Conservation (phyloP, 495 filamentous ascomycete genomes). For the Trichoderma gamsii region DNA sequence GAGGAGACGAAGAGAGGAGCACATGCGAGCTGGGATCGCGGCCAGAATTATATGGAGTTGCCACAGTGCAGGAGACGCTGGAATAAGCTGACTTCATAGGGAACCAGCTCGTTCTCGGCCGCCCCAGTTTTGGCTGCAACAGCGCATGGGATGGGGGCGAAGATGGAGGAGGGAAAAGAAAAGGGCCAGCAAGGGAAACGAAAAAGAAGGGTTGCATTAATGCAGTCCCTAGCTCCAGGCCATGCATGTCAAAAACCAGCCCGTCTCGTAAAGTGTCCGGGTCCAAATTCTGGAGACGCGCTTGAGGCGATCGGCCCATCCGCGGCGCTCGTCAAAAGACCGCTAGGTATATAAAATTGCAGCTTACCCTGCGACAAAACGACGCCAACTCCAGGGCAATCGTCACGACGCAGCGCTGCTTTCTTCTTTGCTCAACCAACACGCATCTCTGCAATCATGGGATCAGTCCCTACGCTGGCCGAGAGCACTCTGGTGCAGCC, state of each 20-base stretch:
- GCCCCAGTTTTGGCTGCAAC: slow-evolving; percentile 8
- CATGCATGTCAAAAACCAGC: background rate
- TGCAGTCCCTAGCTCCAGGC: background rate
- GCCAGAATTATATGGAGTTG: background rate
- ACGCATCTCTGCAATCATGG: background rate
- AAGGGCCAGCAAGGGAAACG: background rate
- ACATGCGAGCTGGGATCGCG: background rate
- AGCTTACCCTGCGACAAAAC: background rate
- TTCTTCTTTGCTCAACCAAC: background rate
- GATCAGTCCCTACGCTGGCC: background rate
- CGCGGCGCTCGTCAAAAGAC: background rate
- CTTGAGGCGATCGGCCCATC: background rate
- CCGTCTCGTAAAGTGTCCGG: background rate
- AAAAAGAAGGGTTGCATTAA: slow-evolving; percentile 4
- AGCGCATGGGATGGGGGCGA: background rate
- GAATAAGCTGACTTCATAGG: slow-evolving; percentile 6
- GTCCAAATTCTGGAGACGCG: slow-evolving; percentile 7
- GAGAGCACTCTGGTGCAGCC: slow-evolving; percentile 14
- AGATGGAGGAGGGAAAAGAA: background rate
- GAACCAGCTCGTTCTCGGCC: background rate
- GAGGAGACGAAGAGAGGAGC: background rate
- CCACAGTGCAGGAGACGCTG: background rate
- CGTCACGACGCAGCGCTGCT: too few species aligned
- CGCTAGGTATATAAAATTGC: slow-evolving; percentile 8
- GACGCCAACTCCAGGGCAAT: background rate